Evolutionary conservation across 2,329 filamentous ascomycete genomes (phyloP).

Genomic region (Fusarium virguliforme): DNA sequence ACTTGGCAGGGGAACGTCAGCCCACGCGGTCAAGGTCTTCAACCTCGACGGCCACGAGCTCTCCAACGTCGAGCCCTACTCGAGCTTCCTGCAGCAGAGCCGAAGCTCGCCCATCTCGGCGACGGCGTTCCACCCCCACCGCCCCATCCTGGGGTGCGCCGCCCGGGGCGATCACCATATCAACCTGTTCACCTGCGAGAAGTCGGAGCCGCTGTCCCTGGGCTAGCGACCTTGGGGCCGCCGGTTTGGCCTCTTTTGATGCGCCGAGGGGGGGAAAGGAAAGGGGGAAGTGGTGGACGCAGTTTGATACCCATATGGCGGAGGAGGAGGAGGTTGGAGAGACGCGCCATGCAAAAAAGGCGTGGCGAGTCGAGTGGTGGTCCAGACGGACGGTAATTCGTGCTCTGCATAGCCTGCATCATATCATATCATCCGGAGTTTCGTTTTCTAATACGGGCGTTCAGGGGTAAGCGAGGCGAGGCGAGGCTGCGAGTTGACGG

Average conservation of each 20-base stretch:
- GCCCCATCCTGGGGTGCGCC: slow-evolving; percentile 90
- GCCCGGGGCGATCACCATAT: slow-evolving; percentile 91
- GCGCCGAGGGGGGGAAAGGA: slow-evolving; percentile 8
- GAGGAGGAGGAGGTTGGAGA: slow-evolving; percentile 15
- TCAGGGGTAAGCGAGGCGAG: slow-evolving; percentile 45
- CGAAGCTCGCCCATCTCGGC: slow-evolving; percentile 86
- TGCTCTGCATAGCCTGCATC: slow-evolving; percentile 46
- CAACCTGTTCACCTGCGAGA: slow-evolving; percentile 85
- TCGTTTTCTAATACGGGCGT: slow-evolving; percentile 45
- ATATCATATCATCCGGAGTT: slow-evolving; percentile 47
- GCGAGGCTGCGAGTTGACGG: slow-evolving; percentile 25
- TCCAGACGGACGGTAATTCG: slow-evolving; percentile 36
- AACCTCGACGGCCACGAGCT: slow-evolving; percentile 87
- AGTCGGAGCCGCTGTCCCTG: slow-evolving; percentile 57
- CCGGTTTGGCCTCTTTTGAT: slow-evolving; percentile 38
- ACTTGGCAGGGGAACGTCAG: slow-evolving; percentile 81
- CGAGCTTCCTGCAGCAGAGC: slow-evolving; percentile 87
- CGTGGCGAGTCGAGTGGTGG: slow-evolving; percentile 28
- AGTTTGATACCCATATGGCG: slow-evolving; percentile 24
- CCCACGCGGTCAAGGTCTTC: slow-evolving; percentile 91
- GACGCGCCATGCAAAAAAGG: slow-evolving; percentile 16
- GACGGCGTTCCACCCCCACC: slow-evolving; percentile 95
- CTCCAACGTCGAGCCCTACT: slow-evolving; percentile 90
- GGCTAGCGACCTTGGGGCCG: slow-evolving; percentile 51
- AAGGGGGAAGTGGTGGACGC: slow-evolving; percentile 12